phyloP scores from a whole-genome alignment of 2,329 filamentous ascomycete species.

The Pseudogymnoascus verrucosus region DNA sequence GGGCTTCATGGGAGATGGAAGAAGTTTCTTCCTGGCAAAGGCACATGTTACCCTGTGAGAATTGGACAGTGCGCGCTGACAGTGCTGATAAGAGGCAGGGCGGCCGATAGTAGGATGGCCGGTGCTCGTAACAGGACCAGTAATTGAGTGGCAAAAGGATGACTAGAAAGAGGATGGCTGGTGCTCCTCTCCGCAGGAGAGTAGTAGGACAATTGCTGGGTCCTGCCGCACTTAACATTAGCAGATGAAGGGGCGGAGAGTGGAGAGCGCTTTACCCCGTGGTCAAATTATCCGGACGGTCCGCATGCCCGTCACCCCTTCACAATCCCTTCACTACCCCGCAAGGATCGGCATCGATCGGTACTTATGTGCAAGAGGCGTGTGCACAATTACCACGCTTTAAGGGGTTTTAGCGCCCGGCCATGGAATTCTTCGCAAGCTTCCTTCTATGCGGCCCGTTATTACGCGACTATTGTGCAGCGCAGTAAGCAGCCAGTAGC shows the following conservation, averaged over 20 bases:
- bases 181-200: background rate
- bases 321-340: background rate
- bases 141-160: background rate
- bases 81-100: background rate
- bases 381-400: background rate
- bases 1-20: slow-evolving; percentile 6
- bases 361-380: background rate
- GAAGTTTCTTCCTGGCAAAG: slow-evolving; percentile 6
- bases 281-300: background rate
- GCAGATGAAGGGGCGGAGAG: slow-evolving; percentile 2
- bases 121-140: background rate
- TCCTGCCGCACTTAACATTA: background rate
- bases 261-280: background rate
- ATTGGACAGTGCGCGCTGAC: slow-evolving; percentile 4
- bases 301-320: background rate
- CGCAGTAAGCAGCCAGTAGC: background rate
- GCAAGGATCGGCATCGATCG: slow-evolving; percentile 3
- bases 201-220: background rate
- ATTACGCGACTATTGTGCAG: background rate
- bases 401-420: background rate
- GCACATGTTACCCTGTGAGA: slow-evolving; percentile 8
- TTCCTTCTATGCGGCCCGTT: slow-evolving; percentile 6
- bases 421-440: background rate
- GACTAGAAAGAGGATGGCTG: background rate
- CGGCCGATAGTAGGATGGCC: background rate